Conservation (phyloP, 1,139 yeast species). For the Yarrowia galli region DNA sequence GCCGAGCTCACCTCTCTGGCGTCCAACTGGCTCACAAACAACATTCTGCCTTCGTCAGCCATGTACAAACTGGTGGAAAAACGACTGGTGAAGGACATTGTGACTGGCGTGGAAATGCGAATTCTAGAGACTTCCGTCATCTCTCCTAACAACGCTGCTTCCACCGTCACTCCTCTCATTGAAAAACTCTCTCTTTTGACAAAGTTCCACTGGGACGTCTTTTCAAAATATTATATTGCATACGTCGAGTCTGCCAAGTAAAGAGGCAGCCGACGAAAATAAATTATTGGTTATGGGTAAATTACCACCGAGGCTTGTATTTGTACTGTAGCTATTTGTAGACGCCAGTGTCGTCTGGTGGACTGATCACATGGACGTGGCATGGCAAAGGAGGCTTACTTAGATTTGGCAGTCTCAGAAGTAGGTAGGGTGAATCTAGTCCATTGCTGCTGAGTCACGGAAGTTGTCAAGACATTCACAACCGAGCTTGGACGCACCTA, state of each 20-base stretch:
- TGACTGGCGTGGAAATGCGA: conserved; percentile 53
- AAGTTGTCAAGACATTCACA: background rate
- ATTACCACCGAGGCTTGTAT: background rate
- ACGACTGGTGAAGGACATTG: conserved; percentile 45
- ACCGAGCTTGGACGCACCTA: too few species aligned
- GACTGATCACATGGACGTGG: too few species aligned
- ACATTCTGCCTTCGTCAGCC: conserved; percentile 82
- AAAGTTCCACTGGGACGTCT: conserved; percentile 79
- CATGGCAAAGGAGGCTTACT: too few species aligned
- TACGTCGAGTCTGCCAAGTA: conserved; percentile 40
- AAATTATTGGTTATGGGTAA: conserved; percentile 36
- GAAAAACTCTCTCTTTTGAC: conserved; percentile 63
- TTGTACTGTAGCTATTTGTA: background rate
- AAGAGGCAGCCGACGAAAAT: conserved; percentile 15
- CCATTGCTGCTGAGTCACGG: background rate
- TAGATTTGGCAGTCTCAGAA: too few species aligned
- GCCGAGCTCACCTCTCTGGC: conserved; percentile 63
- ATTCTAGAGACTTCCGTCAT: background rate
- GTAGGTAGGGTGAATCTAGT: too few species aligned
- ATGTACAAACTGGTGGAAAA: conserved; percentile 81
- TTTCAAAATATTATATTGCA: conserved; percentile 54
- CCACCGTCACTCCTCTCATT: conserved; percentile 54
- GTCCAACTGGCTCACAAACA: conserved; percentile 81
- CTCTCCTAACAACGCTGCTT: background rate
- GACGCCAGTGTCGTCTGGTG: too few species aligned